Evolutionary conservation across 257 asterid species (phyloP), one percentile per base, ranked within the genome.

Genomic region (Solanum chiquidenum): DNA sequence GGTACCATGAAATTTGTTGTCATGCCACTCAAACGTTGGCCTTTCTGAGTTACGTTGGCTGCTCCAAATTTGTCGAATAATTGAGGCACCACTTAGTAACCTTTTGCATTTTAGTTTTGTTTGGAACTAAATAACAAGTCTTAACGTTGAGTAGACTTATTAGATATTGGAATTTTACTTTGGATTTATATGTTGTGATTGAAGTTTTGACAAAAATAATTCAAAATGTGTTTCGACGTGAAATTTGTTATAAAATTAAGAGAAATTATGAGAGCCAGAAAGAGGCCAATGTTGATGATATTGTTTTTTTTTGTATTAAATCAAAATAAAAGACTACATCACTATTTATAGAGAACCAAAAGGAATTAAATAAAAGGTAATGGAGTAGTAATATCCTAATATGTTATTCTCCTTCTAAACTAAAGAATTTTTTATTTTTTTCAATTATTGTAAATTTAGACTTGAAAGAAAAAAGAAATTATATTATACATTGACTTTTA

Each of bases 1-100:
- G 99, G 98, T 12, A 91, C 91, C 31, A 95, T 95, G 99, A 96
- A 95, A 68, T 96, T 96, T 12, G 84, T 93, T 0, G 93, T 94
- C 13, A 92, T 92, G 93, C 98, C 99, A 1, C 83, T 92, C 49
- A 85, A 92, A 77, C 97, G 89, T 38, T 87, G 92, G 95, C 34
- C 82, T 40, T 88, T 16, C 18, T 80, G 23, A 80, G 37, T 25
- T 27, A 12, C 29, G 12, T 7, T 37, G 9, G 10, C 12, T 37
- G n/a, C 60, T 75, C 42, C 33, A 23, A 75, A 75, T 29, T 34
- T 20, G 82, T 4, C 4, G 1, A 25, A 38, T 29, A 23, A 23
- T 5, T 13, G 3, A 2, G 21, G 14, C 3, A 33, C 25, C n/a
- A 79, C 13, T 55, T 4, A 14, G 6, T 14, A 12, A 27, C 9